phyloP scores from a whole-genome alignment of 202 grass and related monocot species.

The Musa balbisiana region DNA sequence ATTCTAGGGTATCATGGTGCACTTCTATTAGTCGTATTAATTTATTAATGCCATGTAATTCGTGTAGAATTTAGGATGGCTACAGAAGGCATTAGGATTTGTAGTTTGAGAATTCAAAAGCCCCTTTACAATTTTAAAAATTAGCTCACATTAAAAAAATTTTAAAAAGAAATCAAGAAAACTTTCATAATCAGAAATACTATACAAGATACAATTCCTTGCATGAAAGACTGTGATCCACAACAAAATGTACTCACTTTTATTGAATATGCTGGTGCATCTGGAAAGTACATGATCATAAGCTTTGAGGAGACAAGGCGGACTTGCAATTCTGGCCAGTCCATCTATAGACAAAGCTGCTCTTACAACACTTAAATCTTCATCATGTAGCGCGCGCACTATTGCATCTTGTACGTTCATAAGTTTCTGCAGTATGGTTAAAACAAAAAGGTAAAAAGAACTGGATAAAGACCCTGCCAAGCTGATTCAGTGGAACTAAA shows the following conservation, averaged over 20 bases:
- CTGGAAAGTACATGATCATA: slow-evolving; percentile 53
- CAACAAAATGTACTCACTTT: slow-evolving; percentile 45
- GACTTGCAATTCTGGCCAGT: slow-evolving; percentile 42
- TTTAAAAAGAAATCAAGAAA: slow-evolving; percentile 11
- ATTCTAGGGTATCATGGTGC: too few species aligned
- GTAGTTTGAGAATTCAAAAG: too few species aligned
- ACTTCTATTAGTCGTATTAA: too few species aligned
- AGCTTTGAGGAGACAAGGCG: slow-evolving; percentile 54
- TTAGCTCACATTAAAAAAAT: too few species aligned
- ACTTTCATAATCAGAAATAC: background rate
- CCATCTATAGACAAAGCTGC: slow-evolving; percentile 88
- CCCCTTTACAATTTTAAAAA: too few species aligned
- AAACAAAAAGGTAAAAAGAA: background rate
- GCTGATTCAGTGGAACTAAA: background rate
- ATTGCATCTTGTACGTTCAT: slow-evolving; percentile 67
- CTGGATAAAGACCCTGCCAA: too few species aligned
- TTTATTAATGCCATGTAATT: too few species aligned
- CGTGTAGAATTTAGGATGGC: too few species aligned
- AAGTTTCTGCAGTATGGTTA: slow-evolving; percentile 38
- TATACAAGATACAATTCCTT: background rate
- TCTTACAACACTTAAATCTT: slow-evolving; percentile 79
- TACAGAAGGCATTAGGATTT: too few species aligned
- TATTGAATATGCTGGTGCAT: slow-evolving; percentile 52
- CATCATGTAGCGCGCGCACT: slow-evolving; percentile 57
- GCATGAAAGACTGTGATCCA: slow-evolving; percentile 7